Evolutionary conservation across 345 rosid genomes (phyloP).

Genomic region (Mangifera indica): DNA sequence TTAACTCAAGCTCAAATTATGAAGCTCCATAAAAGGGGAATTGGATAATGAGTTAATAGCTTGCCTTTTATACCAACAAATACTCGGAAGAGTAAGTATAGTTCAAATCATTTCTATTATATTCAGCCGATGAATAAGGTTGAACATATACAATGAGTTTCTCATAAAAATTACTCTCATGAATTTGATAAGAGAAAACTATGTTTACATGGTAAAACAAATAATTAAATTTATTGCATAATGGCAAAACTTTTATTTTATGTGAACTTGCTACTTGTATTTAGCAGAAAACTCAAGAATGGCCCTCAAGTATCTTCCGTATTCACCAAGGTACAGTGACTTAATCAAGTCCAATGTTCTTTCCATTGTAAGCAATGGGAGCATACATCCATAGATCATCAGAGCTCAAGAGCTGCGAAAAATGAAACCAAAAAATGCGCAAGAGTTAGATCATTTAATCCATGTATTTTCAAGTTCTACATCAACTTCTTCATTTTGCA

Average conservation of each 20-base stretch:
- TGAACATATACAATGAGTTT: neutral
- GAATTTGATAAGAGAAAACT: neutral
- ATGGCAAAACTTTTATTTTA: constrained; percentile 21
- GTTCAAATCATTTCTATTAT: constrained; percentile 2
- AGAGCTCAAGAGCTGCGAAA: constrained; percentile 70
- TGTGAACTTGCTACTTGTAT: constrained; percentile 1
- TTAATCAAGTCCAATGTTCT: constrained; percentile 65
- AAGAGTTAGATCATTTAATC: neutral
- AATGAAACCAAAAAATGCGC: neutral
- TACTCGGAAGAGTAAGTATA: neutral
- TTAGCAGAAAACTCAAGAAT: constrained; percentile 1
- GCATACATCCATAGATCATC: constrained; percentile 94
- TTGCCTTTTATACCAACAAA: too few species aligned
- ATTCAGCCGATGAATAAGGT: neutral
- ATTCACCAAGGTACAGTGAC: constrained; percentile 28
- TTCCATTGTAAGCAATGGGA: constrained; percentile 84
- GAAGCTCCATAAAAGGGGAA: too few species aligned
- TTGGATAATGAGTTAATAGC: too few species aligned
- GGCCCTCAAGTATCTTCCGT: constrained; percentile 9
- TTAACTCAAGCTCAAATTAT: too few species aligned
- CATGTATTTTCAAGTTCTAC: neutral
- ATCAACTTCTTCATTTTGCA: neutral
- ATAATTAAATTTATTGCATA: constrained; percentile 8
- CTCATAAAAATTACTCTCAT: constrained; percentile 6
- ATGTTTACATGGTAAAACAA: neutral